phyloP scores from a whole-genome alignment of 768 basidiomycete genomes.

The Tricholoma matsutake region DNA sequence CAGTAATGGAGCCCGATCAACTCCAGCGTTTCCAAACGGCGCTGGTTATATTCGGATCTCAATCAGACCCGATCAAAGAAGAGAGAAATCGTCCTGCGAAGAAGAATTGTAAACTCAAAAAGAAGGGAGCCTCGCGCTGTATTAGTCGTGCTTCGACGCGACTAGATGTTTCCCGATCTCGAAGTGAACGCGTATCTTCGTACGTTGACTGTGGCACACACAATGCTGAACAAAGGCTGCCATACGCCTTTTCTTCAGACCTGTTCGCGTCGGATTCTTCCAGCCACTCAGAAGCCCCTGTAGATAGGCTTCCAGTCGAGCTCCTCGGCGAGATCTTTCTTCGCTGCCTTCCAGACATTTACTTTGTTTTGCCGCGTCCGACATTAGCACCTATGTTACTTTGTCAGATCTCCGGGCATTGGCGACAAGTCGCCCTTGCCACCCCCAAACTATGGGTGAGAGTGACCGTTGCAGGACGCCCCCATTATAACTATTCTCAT shows the following conservation, averaged over 20 bases:
- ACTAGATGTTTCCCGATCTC: neutral
- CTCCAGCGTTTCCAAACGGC: neutral
- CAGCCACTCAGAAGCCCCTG: too few species aligned
- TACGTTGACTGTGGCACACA: neutral
- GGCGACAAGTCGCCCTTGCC: neutral
- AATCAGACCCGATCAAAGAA: neutral
- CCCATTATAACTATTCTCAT: neutral
- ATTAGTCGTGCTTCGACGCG: neutral
- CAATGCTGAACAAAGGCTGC: too few species aligned
- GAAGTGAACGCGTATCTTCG: neutral
- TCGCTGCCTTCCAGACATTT: neutral
- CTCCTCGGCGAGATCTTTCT: constrained; percentile 1
- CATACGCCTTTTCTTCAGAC: neutral
- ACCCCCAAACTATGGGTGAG: constrained; percentile 1
- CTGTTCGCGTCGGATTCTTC: neutral
- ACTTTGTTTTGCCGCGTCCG: neutral
- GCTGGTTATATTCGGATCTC: neutral
- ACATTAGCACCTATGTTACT: constrained; percentile 1
- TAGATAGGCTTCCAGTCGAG: constrained; percentile 1
- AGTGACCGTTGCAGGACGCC: neutral
- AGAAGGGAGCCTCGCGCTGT: neutral
- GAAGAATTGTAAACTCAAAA: neutral
- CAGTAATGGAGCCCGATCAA: neutral
- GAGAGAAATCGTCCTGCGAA: neutral
- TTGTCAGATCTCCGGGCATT: constrained; percentile 1